Evolutionary conservation across 2,329 filamentous ascomycete genomes (phyloP).

Genomic region (Huntiella decipiens): DNA sequence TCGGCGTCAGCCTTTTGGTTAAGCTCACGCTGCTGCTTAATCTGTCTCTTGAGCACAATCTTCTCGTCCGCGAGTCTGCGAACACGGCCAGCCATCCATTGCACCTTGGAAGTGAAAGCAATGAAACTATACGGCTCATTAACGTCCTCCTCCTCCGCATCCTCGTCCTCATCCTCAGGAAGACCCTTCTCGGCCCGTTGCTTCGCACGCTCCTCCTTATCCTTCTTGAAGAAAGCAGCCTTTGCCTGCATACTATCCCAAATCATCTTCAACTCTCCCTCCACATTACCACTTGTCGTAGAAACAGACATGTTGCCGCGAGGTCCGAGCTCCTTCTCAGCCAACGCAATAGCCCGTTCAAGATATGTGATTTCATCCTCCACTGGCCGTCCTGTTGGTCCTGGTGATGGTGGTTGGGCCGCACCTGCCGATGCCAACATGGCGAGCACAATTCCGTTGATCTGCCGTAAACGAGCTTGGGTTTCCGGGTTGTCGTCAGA

Average conservation of each 20-base stretch:
- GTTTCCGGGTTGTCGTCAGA: slow-evolving; percentile 19
- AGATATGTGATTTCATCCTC: slow-evolving; percentile 52
- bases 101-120: slow-evolving; percentile 61
- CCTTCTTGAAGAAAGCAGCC: slow-evolving; percentile 34
- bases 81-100: slow-evolving; percentile 60
- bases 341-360: slow-evolving; percentile 26
- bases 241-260: slow-evolving; percentile 36
- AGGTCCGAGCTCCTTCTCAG: slow-evolving; percentile 9
- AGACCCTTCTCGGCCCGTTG: slow-evolving; percentile 37
- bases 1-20: slow-evolving; percentile 70
- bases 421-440: slow-evolving; percentile 31
- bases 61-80: slow-evolving; percentile 72
- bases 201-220: slow-evolving; percentile 33
- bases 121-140: slow-evolving; percentile 50
- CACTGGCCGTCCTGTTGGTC: slow-evolving; percentile 34
- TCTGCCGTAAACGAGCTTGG: slow-evolving; percentile 35
- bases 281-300: slow-evolving; percentile 35
- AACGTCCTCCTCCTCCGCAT: slow-evolving; percentile 41
- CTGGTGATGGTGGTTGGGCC: slow-evolving; percentile 37
- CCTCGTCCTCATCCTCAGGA: slow-evolving; percentile 38
- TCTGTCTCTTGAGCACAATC: slow-evolving; percentile 70
- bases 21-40: slow-evolving; percentile 85
- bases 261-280: slow-evolving; percentile 31
- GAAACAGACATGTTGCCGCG: slow-evolving; percentile 7
- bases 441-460: slow-evolving; percentile 46